Evolutionary conservation across 805 yeast genomes (phyloP).

Genomic region (Cyberlindnera japonica): DNA sequence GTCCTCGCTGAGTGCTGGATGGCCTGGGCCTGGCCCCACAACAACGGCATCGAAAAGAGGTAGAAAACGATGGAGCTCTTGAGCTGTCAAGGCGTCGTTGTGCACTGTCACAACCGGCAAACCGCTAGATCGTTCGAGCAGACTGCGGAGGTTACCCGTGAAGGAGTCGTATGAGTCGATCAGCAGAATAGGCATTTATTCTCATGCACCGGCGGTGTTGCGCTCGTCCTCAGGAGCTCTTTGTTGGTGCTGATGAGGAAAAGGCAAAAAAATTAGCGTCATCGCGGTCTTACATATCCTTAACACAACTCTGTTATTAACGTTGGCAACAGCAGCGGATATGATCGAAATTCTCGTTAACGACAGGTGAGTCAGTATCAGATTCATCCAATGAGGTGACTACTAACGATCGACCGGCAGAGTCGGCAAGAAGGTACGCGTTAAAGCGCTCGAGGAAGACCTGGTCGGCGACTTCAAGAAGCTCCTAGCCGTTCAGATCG

Average conservation of each 20-base stretch:
- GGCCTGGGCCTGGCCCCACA: conserved; percentile 98
- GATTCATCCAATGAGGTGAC: neutral
- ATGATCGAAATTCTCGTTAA: conserved; percentile 75
- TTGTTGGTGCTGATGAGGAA: no score
- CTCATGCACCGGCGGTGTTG: neutral
- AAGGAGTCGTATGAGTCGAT: conserved; percentile 96
- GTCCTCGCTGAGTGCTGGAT: conserved; percentile 61
- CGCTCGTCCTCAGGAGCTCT: no score
- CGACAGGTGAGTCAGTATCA: conserved; percentile 45
- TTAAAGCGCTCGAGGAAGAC: conserved; percentile 84
- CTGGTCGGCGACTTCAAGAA: conserved; percentile 87
- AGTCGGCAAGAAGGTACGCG: conserved; percentile 82
- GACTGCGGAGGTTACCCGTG: conserved; percentile 71
- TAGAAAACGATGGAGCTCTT: conserved; percentile 40
- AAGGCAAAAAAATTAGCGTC: no score
- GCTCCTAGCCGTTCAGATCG: conserved; percentile 77
- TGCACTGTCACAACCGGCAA: conserved; percentile 35
- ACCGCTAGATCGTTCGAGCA: conserved; percentile 51
- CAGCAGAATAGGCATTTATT: conserved; percentile 51
- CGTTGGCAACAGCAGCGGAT: neutral
- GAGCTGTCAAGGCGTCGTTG: conserved; percentile 33
- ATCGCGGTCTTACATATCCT: no score
- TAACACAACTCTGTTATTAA: no score
- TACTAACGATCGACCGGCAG: conserved; percentile 33
- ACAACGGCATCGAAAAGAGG: conserved; percentile 67